Percentiles rank a stretch among this genome's conserved stretches.
Conservation (phyloP, 208 protist genomes). For the Trypanosoma rangeli region DNA sequence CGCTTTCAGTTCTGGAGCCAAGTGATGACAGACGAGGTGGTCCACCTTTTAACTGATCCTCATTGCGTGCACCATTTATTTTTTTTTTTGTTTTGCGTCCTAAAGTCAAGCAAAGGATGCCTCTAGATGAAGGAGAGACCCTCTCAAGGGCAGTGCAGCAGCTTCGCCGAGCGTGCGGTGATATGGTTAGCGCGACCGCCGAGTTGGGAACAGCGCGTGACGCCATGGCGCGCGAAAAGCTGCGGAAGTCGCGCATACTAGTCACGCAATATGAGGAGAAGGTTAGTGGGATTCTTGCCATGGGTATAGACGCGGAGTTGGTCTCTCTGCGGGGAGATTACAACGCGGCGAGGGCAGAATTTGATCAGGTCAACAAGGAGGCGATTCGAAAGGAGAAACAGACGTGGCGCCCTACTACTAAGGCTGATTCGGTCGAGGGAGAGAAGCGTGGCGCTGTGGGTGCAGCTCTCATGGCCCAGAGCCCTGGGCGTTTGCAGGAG, state of each 20-base stretch:
- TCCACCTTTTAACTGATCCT: too few relatives aligned
- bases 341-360: constrained; percentile 34
- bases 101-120: constrained; percentile 31
- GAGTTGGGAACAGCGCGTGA: constrained; percentile 65
- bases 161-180: constrained; percentile 42
- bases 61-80: neutral
- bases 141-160: constrained; percentile 59
- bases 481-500: constrained; percentile 36
- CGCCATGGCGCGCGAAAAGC: constrained; percentile 51
- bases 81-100: neutral
- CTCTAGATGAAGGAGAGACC: constrained; percentile 56
- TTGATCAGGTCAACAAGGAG: constrained; percentile 48
- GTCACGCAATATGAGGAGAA: constrained; percentile 50
- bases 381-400: constrained; percentile 55
- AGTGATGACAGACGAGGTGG: too few relatives aligned
- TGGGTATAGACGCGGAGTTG: constrained; percentile 21
- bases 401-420: constrained; percentile 33
- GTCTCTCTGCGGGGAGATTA: constrained; percentile 41
- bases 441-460: neutral
- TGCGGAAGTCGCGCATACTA: constrained; percentile 45
- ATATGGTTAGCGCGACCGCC: constrained; percentile 42
- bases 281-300: constrained; percentile 26
- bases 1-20: too few relatives aligned
- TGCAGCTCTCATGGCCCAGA: neutral
- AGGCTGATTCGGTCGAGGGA: neutral